Evolutionary conservation across 2,329 filamentous ascomycete genomes (phyloP).

Genomic region (Calonectria montana): DNA sequence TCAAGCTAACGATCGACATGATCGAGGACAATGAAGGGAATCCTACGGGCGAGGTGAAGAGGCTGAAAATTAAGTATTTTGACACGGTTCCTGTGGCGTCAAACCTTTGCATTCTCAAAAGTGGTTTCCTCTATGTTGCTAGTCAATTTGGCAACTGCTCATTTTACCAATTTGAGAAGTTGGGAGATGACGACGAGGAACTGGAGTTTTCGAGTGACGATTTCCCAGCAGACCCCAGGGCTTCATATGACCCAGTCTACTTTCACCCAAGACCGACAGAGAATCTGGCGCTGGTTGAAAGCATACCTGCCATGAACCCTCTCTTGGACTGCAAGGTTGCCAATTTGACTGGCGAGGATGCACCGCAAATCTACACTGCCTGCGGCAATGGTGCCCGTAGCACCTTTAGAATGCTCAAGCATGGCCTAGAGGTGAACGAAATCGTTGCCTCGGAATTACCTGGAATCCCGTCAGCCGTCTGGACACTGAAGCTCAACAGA

Average conservation of each 20-base stretch:
- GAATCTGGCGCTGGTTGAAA: constrained; percentile 87
- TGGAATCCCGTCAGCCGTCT: constrained; percentile 89
- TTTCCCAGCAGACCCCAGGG: constrained; percentile 80
- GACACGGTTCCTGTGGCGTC: constrained; percentile 93
- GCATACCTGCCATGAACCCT: constrained; percentile 89
- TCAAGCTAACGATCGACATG: constrained; percentile 96
- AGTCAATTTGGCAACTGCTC: constrained; percentile 93
- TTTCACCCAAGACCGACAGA: constrained; percentile 84
- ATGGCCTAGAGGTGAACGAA: constrained; percentile 92
- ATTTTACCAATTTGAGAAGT: constrained; percentile 97
- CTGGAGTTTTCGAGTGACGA: constrained; percentile 86
- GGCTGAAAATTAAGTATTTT: constrained; percentile 96
- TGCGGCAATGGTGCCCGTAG: constrained; percentile 91
- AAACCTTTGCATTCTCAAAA: constrained; percentile 92
- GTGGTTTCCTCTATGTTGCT: constrained; percentile 92
- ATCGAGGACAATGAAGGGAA: constrained; percentile 82
- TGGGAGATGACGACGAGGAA: constrained; percentile 95
- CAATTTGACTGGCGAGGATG: constrained; percentile 91
- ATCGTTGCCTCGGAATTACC: constrained; percentile 95
- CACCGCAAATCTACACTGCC: constrained; percentile 94
- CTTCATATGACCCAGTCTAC: constrained; percentile 81
- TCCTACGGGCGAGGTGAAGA: constrained; percentile 82
- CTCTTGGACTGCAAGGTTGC: constrained; percentile 91
- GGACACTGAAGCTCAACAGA: constrained; percentile 89
- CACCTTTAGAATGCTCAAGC: constrained; percentile 90